Evolutionary conservation across 1,284 basidiomycete genomes (phyloP), one percentile per base, ranked within the genome.

Genomic region (Sanghuangporus weigelae): DNA sequence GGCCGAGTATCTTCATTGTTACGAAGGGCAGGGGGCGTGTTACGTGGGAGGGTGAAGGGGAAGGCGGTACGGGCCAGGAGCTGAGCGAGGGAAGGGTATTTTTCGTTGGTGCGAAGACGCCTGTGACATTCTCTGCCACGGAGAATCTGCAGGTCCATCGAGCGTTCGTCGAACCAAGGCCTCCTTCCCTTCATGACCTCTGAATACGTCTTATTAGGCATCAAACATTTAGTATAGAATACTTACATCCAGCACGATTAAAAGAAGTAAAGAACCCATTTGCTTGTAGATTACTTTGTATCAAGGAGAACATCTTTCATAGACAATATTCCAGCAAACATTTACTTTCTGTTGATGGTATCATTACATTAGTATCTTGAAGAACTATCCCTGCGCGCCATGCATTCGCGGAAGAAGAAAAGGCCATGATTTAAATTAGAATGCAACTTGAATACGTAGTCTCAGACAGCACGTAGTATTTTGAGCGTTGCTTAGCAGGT

Each of bases 1-100:
- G 96, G 0, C 97, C 97, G 3, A 95, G 92, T 70, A 82, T 99
- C 57, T 77, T 84, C 21, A 86, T 98, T 63, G 84, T 90, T 21
- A 92, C 92, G 0, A 79, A 84, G 23, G 94, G 95, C 0, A 73
- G 72, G 0, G 95, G 91, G 0, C 65, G 64, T 23, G 67, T 81
- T 0, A 71, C 65, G 19, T 71, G 87, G n/a, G 70, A 66, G 36
- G 87, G 82, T 80, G 77, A 70, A 11, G 72, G 66, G 71, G 70
- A 48, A 75, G 76, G 57, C 71, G 72, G 70, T 49, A 75, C 76
- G 57, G 72, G 72, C 35, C 63, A 90, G 60, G 74, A 79, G 14
- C 68, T 95, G 12, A 73, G 75, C 38, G 74, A 81, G 56, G 97
- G 96, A 7, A 87, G 90, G 66, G 93, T 95, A 36, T 77, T 91